Evolutionary conservation across 345 rosid species (phyloP).

Genomic region (Acer saccharum): DNA sequence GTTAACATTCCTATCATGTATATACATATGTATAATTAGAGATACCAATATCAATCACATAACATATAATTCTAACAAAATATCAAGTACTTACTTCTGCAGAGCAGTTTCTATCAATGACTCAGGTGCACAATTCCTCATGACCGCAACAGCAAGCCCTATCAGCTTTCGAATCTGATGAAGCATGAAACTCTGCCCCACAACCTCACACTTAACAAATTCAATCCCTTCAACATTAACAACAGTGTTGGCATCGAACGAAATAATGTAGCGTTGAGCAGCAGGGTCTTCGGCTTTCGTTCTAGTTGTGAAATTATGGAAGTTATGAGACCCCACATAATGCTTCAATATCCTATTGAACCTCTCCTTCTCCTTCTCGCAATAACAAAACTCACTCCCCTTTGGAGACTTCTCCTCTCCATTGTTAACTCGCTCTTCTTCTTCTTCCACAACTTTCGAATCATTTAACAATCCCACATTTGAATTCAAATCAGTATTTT

Average conservation of each 20-base stretch:
- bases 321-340: constrained; percentile 90
- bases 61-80: neutral
- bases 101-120: constrained; percentile 66
- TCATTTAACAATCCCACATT: constrained; percentile 14
- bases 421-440: constrained; percentile 12
- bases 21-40: neutral
- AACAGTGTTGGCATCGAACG: constrained; percentile 57
- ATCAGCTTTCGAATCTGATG: constrained; percentile 96
- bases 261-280: constrained; percentile 69
- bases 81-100: constrained; percentile 51
- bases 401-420: constrained; percentile 25
- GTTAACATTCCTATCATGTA: constrained; percentile 56
- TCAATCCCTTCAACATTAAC: constrained; percentile 73
- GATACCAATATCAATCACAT: neutral
- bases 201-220: constrained; percentile 91
- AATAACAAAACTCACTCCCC: constrained; percentile 52
- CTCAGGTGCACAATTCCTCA: constrained; percentile 84
- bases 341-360: constrained; percentile 70
- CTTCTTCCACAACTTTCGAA: constrained; percentile 18
- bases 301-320: constrained; percentile 93
- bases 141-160: constrained; percentile 83
- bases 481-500: constrained; percentile 18
- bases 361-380: constrained; percentile 74
- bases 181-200: constrained; percentile 99
- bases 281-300: constrained; percentile 87